These are phyloP conservation scores for Zasmidium angulare DNA, from an alignment of 2,329 filamentous ascomycete genomes.

Conservation along the genomic window DNA sequence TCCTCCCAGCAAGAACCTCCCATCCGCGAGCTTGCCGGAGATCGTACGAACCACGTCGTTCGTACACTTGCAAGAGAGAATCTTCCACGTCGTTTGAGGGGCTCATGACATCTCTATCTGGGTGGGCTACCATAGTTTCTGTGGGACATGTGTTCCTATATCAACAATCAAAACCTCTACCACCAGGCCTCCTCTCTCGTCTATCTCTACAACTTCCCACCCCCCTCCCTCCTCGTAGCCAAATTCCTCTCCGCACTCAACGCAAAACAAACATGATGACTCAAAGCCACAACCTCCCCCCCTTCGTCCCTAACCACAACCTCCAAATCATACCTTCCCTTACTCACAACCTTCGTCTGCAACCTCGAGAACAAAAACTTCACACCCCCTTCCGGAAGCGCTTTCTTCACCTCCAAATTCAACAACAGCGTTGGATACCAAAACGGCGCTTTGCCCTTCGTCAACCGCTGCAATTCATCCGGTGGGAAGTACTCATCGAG, in stretches of 20 bases:
- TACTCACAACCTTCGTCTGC: constrained; percentile 64
- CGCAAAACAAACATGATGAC: constrained; percentile 66
- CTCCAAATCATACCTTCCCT: constrained; percentile 74
- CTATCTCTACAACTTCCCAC: constrained; percentile 24
- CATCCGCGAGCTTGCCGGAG: constrained; percentile 27
- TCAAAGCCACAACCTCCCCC: constrained; percentile 66
- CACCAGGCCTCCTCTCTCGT: background rate
- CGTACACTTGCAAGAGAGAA: constrained; percentile 31
- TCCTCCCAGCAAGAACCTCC: constrained; percentile 35
- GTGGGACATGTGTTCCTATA: constrained; percentile 17
- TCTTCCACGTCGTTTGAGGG: constrained; percentile 33
- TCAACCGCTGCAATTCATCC: constrained; percentile 27
- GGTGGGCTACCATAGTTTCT: constrained; percentile 33
- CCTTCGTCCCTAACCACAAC: constrained; percentile 64
- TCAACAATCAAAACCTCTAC: background rate
- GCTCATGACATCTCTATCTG: constrained; percentile 28
- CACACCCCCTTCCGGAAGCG: constrained; percentile 64
- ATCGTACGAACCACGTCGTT: constrained; percentile 19
- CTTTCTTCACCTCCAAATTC: constrained; percentile 75
- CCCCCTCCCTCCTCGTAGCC: constrained; percentile 46
- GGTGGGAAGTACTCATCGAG: constrained; percentile 19
- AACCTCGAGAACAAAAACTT: constrained; percentile 71
- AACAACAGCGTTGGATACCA: constrained; percentile 78
- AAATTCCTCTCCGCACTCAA: constrained; percentile 64
- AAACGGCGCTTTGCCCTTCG: constrained; percentile 42